Conservation (phyloP, 345 rosid genomes). For the Gossypium thurberi region DNA sequence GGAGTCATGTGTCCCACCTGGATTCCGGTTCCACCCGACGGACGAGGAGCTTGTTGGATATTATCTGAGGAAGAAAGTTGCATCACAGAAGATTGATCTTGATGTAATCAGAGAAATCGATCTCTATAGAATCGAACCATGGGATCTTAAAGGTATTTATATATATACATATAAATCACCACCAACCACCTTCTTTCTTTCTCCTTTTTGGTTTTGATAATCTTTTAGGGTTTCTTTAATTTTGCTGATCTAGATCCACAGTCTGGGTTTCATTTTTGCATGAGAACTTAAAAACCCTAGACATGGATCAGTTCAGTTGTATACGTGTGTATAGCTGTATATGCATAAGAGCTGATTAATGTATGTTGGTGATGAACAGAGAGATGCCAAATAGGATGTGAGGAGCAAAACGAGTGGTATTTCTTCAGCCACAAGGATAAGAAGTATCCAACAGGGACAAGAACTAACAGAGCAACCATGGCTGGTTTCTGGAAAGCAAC, state of each 20-base stretch:
- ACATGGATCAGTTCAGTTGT: not conserved
- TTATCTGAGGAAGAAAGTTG: not conserved
- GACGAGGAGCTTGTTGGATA: not conserved
- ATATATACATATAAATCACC: too few relatives aligned
- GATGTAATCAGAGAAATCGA: not conserved
- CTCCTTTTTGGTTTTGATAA: too few relatives aligned
- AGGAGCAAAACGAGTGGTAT: constrained; percentile 17
- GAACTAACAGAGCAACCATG: constrained; percentile 91
- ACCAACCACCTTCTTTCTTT: too few relatives aligned
- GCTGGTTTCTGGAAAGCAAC: constrained; percentile 99
- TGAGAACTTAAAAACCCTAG: not conserved
- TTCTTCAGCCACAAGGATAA: constrained; percentile 98
- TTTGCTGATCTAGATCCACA: too few relatives aligned
- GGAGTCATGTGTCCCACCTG: constrained; percentile 1
- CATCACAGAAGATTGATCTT: not conserved
- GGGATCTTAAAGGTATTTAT: not conserved
- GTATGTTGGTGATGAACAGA: not conserved
- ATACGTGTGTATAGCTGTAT: too few relatives aligned
- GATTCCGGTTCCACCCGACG: constrained; percentile 1
- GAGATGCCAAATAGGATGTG: not conserved
- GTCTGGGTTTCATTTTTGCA: too few relatives aligned
- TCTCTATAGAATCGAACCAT: not conserved
- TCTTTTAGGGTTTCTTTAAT: too few relatives aligned
- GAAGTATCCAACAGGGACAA: constrained; percentile 95
- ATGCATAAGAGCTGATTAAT: not conserved